Evolutionary conservation across 2,329 filamentous ascomycete genomes (phyloP).

Genomic region (Ophiostoma angusticollis): DNA sequence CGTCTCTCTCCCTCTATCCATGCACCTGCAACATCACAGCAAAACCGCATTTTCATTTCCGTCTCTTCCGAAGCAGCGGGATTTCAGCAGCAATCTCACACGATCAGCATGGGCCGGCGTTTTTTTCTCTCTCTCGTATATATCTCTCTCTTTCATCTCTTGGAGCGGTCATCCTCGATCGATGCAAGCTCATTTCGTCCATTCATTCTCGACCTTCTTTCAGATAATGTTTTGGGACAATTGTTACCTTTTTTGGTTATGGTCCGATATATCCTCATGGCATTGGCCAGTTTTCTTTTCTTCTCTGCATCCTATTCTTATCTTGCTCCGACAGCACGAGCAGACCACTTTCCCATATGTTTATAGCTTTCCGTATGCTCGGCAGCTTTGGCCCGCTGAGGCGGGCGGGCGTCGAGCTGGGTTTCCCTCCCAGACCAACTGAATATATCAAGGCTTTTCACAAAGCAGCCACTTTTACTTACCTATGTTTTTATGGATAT

Average conservation of each 20-base stretch:
- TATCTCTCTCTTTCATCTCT: background rate
- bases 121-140: slow-evolving; percentile 1
- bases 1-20: no score
- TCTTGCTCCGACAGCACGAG: no score
- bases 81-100: background rate
- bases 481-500: no score
- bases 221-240: background rate
- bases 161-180: background rate
- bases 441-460: no score
- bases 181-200: no score
- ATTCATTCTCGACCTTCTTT: slow-evolving; percentile 9
- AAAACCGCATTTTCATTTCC: background rate
- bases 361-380: no score
- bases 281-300: background rate
- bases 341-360: no score
- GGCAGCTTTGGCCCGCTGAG: no score
- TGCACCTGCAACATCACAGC: no score
- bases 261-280: slow-evolving; percentile 5
- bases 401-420: no score
- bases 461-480: no score
- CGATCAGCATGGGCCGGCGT: slow-evolving; percentile 10
- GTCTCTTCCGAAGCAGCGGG: background rate
- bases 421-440: no score
- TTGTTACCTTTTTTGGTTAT: slow-evolving; percentile 1
- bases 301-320: background rate